Conservation (phyloP, 192 early-diverging fungal species). For the Dimargaris cristalligena region DNA sequence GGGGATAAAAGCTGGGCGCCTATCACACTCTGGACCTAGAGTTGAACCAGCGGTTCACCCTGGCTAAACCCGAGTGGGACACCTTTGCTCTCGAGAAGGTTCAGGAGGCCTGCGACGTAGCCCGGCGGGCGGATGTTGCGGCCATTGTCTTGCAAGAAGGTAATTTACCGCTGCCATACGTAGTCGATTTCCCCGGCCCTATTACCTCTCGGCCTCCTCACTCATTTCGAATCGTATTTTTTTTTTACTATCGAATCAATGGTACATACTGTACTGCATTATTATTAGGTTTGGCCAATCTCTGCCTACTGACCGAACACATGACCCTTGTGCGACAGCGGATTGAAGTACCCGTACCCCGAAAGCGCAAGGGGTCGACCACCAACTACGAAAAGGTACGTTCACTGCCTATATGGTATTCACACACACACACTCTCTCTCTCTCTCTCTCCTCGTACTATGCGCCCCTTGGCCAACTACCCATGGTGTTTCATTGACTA, state of each 20-base stretch:
- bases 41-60: slow-evolving; percentile 71
- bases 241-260: too few relatives aligned
- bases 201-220: too few relatives aligned
- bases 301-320: slow-evolving; percentile 83
- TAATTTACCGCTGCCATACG: too few relatives aligned
- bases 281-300: slow-evolving; percentile 65
- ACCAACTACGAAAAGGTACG: slow-evolving; percentile 74
- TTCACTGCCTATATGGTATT: too few relatives aligned
- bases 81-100: slow-evolving; percentile 79
- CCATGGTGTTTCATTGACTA: too few relatives aligned
- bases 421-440: too few relatives aligned
- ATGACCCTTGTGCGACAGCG: slow-evolving; percentile 93
- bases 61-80: slow-evolving; percentile 87
- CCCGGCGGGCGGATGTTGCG: slow-evolving; percentile 77
- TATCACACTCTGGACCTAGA: slow-evolving; percentile 93
- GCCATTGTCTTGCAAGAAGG: slow-evolving; percentile 78
- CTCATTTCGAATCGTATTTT: too few relatives aligned
- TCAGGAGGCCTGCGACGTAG: slow-evolving; percentile 73
- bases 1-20: slow-evolving; percentile 51
- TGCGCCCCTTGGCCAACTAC: too few relatives aligned
- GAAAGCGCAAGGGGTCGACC: slow-evolving; percentile 80
- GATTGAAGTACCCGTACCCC: slow-evolving; percentile 80
- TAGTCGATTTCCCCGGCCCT: too few relatives aligned
- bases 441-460: too few relatives aligned
- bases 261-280: too few relatives aligned